Conservation (phyloP, 2,329 filamentous ascomycete genomes). For the Paecilomyces dactylethromorphus region DNA sequence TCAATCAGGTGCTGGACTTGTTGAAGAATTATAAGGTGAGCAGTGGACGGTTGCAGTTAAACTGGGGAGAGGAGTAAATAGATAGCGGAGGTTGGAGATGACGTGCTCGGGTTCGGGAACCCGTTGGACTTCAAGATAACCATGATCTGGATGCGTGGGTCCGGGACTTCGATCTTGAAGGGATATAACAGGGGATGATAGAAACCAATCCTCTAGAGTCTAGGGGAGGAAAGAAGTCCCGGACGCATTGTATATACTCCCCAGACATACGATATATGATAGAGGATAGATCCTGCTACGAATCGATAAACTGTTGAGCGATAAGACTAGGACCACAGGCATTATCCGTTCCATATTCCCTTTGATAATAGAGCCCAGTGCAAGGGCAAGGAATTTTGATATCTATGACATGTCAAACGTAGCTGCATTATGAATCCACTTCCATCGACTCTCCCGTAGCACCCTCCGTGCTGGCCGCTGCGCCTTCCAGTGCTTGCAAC, state of each 20-base stretch:
- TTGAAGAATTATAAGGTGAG: slow-evolving; percentile 71
- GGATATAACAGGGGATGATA: neutral
- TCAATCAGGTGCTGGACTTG: slow-evolving; percentile 64
- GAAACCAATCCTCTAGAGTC: neutral
- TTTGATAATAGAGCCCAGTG: neutral
- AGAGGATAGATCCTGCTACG: slow-evolving; percentile 2
- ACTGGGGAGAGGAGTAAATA: slow-evolving; percentile 65
- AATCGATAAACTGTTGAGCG: neutral
- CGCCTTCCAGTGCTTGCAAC: slow-evolving; percentile 62
- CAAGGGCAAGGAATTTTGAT: slow-evolving; percentile 9
- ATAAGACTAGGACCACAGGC: slow-evolving; percentile 2
- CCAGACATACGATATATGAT: slow-evolving; percentile 5
- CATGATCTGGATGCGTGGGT: slow-evolving; percentile 1
- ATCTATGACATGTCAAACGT: slow-evolving; percentile 20
- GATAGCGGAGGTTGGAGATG: neutral
- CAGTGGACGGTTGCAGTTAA: slow-evolving; percentile 67
- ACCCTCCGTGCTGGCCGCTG: slow-evolving; percentile 37
- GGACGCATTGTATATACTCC: neutral
- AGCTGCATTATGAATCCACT: slow-evolving; percentile 43
- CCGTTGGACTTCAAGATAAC: neutral
- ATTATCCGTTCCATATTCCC: neutral
- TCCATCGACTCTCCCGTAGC: slow-evolving; percentile 47
- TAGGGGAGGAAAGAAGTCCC: neutral
- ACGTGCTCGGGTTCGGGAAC: neutral
- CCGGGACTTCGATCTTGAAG: neutral